These are phyloP conservation scores for Cercospora berteroae DNA, from an alignment of 2,329 filamentous ascomycete species.

Conservation along the genomic window DNA sequence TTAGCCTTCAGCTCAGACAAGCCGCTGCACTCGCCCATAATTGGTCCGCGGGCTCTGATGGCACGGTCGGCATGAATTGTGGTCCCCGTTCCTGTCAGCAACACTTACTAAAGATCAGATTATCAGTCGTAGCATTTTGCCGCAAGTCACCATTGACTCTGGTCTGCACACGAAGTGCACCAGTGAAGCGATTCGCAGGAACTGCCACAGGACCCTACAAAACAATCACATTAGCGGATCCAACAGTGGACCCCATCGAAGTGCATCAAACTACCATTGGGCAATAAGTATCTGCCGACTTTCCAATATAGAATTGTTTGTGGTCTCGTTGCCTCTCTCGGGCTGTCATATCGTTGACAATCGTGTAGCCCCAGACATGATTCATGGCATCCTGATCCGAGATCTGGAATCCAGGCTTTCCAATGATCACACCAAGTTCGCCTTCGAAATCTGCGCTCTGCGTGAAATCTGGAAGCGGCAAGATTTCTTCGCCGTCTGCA, in stretches of 20 bases:
- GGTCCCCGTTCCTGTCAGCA: neutral
- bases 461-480: conserved; percentile 50
- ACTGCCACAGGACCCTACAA: conserved; percentile 53
- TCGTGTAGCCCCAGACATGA: conserved; percentile 58
- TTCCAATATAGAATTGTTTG: conserved; percentile 61
- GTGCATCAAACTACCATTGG: conserved; percentile 46
- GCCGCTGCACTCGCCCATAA: neutral
- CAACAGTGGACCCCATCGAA: neutral
- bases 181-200: conserved; percentile 46
- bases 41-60: neutral
- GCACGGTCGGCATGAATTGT: neutral
- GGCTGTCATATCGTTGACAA: conserved; percentile 58
- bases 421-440: conserved; percentile 58
- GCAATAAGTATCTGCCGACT: conserved; percentile 56
- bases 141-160: conserved; percentile 53
- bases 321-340: conserved; percentile 56
- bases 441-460: conserved; percentile 56
- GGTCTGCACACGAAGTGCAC: conserved; percentile 44
- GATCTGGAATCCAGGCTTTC: conserved; percentile 49
- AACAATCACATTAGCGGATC: neutral
- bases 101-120: conserved; percentile 48
- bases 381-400: conserved; percentile 47
- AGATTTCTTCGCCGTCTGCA: conserved; percentile 49
- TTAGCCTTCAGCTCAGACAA: neutral
- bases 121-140: conserved; percentile 49